These are phyloP conservation scores for Helotiales sp. DNA, from an alignment of 2,329 filamentous ascomycete species.

Conservation along the genomic window DNA sequence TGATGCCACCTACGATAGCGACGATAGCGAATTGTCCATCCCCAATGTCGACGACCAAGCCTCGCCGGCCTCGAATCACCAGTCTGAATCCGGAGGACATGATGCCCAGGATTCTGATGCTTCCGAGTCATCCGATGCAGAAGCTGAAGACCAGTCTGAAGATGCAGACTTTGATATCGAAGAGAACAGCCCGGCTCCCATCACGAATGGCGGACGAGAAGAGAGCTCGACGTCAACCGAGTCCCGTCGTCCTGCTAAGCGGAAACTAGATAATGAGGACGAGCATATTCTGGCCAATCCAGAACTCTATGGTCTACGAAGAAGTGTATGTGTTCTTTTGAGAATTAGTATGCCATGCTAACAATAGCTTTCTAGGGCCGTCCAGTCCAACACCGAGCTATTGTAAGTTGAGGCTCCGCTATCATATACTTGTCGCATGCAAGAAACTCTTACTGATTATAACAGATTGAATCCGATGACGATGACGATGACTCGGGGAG, in stretches of 20 bases:
- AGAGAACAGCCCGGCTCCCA: slow-evolving; percentile 52
- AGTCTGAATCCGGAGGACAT: slow-evolving; percentile 33
- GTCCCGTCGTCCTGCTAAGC: slow-evolving; percentile 69
- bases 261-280: slow-evolving; percentile 68
- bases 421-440: slow-evolving; percentile 10
- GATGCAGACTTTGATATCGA: slow-evolving; percentile 77
- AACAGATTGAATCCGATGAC: slow-evolving; percentile 56
- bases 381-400: slow-evolving; percentile 52
- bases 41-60: slow-evolving; percentile 51
- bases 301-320: slow-evolving; percentile 88
- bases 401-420: slow-evolving; percentile 45
- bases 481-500: slow-evolving; percentile 67
- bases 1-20: slow-evolving; percentile 57
- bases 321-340: slow-evolving; percentile 68
- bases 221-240: slow-evolving; percentile 68
- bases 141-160: slow-evolving; percentile 56
- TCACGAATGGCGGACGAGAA: slow-evolving; percentile 48
- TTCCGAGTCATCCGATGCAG: slow-evolving; percentile 33
- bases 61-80: slow-evolving; percentile 43
- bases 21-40: slow-evolving; percentile 71
- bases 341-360: slow-evolving; percentile 33
- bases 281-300: slow-evolving; percentile 89
- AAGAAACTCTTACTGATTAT: slow-evolving; percentile 23
- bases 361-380: slow-evolving; percentile 44
- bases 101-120: slow-evolving; percentile 31